Evolutionary conservation across 345 rosid genomes (phyloP).

Genomic region (Eucalyptus regnans): DNA sequence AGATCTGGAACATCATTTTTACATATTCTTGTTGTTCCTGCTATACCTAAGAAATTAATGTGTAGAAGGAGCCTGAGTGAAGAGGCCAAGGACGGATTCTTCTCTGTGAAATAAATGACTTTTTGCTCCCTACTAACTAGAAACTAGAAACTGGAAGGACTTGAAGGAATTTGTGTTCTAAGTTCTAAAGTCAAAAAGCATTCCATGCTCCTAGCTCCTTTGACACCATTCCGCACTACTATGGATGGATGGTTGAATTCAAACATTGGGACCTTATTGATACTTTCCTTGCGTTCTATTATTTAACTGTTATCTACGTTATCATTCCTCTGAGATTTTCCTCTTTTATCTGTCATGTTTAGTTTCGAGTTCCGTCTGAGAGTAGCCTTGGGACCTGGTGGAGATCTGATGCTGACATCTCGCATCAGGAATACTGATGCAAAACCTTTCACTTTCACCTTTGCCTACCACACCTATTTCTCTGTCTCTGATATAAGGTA

Average conservation of each 20-base stretch:
- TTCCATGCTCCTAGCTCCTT: neutral
- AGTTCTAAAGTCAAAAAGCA: neutral
- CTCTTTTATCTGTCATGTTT: neutral
- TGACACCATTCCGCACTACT: neutral
- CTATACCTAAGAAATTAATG: neutral
- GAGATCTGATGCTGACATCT: constrained; percentile 78
- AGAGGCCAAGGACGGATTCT: neutral
- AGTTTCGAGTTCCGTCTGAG: constrained; percentile 92
- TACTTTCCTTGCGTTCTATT: neutral
- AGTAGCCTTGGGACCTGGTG: constrained; percentile 67
- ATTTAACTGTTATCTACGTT: neutral
- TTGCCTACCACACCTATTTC: constrained; percentile 94
- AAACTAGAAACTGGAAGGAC: neutral
- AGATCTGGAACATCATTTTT: neutral
- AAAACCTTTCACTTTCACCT: constrained; percentile 82
- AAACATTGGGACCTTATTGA: neutral
- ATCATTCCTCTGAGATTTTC: neutral
- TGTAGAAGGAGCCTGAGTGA: neutral
- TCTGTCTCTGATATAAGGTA: constrained; percentile 96
- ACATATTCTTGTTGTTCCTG: neutral
- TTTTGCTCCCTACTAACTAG: neutral
- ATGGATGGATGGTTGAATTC: neutral
- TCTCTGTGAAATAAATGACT: neutral
- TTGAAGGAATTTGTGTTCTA: neutral
- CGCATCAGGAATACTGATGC: constrained; percentile 77